Percentiles rank a stretch among this genome's conserved stretches.
These are phyloP conservation scores for Cyclanthera cordifolia DNA, from an alignment of 306 rosid genomes.

Conservation along the genomic window DNA sequence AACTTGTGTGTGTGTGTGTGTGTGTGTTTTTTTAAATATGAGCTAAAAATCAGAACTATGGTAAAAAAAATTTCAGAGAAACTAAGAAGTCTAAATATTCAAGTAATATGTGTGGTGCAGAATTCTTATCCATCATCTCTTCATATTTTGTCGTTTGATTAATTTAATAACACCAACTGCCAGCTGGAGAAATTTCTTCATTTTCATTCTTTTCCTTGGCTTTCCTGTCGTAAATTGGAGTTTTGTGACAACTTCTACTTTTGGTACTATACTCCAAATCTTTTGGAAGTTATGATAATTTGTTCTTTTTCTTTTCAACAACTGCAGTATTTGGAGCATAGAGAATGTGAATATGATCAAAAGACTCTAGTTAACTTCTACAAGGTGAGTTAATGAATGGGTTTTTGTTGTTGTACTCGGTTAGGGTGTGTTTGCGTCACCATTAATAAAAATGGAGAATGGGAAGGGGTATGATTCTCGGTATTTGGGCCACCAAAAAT, in stretches of 20 bases:
- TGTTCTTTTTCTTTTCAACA: neutral
- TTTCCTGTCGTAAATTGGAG: neutral
- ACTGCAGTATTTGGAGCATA: conserved; percentile 56
- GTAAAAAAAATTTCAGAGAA: no score
- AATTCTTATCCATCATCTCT: neutral
- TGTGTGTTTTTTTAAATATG: no score
- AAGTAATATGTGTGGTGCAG: neutral
- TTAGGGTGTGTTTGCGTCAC: neutral
- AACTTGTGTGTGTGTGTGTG: no score
- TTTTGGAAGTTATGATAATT: neutral
- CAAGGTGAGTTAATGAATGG: conserved; percentile 29
- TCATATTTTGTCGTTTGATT: neutral
- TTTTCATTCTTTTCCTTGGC: neutral
- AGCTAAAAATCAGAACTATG: no score
- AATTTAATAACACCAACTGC: neutral
- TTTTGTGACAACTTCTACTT: neutral
- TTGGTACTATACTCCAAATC: neutral
- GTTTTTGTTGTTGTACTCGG: neutral
- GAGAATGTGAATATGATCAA: conserved; percentile 37
- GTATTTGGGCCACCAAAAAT: no score
- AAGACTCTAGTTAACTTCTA: conserved; percentile 37
- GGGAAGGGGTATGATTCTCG: no score
- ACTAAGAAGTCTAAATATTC: neutral
- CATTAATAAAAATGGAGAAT: no score
- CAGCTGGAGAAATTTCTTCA: neutral